Evolutionary conservation across 345 rosid genomes (phyloP).

Genomic region (Sonneratia alba): DNA sequence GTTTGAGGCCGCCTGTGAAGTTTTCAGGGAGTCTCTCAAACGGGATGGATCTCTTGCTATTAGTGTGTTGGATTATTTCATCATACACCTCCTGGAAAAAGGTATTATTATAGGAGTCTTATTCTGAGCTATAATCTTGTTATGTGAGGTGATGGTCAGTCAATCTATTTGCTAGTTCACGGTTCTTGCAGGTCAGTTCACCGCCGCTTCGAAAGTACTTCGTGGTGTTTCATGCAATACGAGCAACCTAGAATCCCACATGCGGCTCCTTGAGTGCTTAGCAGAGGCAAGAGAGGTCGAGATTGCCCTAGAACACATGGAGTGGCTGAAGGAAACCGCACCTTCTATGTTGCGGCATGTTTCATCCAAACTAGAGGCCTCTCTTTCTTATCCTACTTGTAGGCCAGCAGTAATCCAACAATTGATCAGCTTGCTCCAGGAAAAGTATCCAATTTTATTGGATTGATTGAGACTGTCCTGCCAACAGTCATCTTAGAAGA

Average conservation of each 20-base stretch:
- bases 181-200: slow-evolving; percentile 34
- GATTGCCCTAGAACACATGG: slow-evolving; percentile 42
- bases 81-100: slow-evolving; percentile 45
- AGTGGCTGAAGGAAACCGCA: slow-evolving; percentile 33
- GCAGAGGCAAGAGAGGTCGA: slow-evolving; percentile 46
- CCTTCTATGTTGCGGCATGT: slow-evolving; percentile 31
- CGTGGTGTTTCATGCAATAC: slow-evolving; percentile 23
- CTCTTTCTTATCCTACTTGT: slow-evolving; percentile 32
- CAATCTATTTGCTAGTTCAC: not conserved
- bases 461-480: too few relatives aligned
- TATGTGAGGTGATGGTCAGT: not conserved
- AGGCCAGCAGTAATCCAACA: slow-evolving; percentile 30
- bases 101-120: slow-evolving; percentile 22
- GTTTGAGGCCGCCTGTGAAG: slow-evolving; percentile 43
- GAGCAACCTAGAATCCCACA: slow-evolving; percentile 38
- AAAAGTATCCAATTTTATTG: not conserved
- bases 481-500: too few relatives aligned
- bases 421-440: slow-evolving; percentile 20
- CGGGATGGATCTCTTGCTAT: slow-evolving; percentile 33
- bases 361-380: slow-evolving; percentile 26
- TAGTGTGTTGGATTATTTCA: slow-evolving; percentile 28
- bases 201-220: slow-evolving; percentile 40
- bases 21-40: slow-evolving; percentile 37
- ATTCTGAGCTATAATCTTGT: not conserved
- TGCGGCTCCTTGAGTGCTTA: slow-evolving; percentile 40